Evolutionary conservation across 331 rosid genomes (phyloP).

Genomic region (Phaseolus coccineus): DNA sequence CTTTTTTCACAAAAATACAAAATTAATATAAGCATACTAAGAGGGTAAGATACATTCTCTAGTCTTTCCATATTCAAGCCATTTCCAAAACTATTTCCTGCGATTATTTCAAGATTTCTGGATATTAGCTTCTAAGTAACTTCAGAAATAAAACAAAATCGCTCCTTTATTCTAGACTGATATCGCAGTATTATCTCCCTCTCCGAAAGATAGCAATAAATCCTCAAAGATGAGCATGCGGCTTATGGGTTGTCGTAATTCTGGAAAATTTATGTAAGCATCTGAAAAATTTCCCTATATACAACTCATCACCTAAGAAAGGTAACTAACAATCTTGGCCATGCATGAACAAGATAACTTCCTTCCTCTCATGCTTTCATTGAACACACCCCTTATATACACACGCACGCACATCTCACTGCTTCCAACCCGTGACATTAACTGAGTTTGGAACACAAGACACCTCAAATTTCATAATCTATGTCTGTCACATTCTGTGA

Average conservation of each 20-base stretch:
- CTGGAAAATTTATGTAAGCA: conserved; percentile 36
- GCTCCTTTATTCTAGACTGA: not conserved
- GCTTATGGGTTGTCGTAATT: conserved; percentile 1
- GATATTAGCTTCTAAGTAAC: too few relatives aligned
- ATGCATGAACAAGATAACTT: not conserved
- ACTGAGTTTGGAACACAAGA: conserved; percentile 23
- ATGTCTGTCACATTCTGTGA: conserved; percentile 73
- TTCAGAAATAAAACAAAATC: too few relatives aligned
- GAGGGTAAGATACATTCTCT: too few relatives aligned
- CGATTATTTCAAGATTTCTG: too few relatives aligned
- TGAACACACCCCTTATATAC: not conserved
- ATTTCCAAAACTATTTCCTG: too few relatives aligned
- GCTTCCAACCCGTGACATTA: conserved; percentile 34
- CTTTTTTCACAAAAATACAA: too few relatives aligned
- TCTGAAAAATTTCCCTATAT: conserved; percentile 27
- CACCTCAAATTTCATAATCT: conserved; percentile 78
- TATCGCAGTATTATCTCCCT: not conserved
- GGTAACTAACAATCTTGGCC: not conserved
- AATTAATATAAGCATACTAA: too few relatives aligned
- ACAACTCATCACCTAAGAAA: conserved; percentile 45
- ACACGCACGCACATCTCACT: not conserved
- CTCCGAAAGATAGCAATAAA: not conserved
- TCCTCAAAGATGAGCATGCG: not conserved
- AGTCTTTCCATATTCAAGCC: too few relatives aligned
- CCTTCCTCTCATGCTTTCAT: not conserved